These are phyloP conservation scores for Colletotrichum higginsianum DNA, from an alignment of 2,329 filamentous ascomycete species.

Conservation along the genomic window DNA sequence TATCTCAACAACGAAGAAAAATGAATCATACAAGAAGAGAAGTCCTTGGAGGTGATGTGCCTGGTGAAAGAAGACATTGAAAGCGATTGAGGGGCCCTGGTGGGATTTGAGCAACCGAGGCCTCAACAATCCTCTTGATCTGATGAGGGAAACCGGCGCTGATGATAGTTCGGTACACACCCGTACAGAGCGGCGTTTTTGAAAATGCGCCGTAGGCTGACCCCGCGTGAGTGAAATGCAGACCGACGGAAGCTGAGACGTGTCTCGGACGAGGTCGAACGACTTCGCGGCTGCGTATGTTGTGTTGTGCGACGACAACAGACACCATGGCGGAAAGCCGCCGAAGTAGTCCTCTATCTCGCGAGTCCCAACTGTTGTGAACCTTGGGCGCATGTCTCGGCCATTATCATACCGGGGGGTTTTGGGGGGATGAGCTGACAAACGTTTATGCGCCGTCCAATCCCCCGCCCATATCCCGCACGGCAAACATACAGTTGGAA, in stretches of 20 bases:
- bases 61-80: background rate
- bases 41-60: background rate
- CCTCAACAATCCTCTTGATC: constrained; percentile 25
- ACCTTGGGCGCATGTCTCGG: constrained; percentile 12
- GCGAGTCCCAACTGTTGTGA: constrained; percentile 31
- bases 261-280: background rate
- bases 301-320: background rate
- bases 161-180: constrained; percentile 13
- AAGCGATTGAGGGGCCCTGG: background rate
- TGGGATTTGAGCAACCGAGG: background rate
- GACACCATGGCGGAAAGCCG: background rate
- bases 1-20: constrained; percentile 6
- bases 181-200: background rate
- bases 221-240: background rate
- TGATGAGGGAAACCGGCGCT: background rate
- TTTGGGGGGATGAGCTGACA: constrained; percentile 7
- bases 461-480: background rate
- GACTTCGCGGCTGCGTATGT: background rate
- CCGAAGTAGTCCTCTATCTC: constrained; percentile 16
- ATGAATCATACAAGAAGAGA: background rate
- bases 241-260: background rate
- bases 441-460: constrained; percentile 19
- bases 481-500: background rate
- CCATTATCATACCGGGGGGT: background rate
- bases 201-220: background rate